A percentile compares a stretch with the other conserved stretches of the same genome.
These are phyloP conservation scores for Pichia sp. DNA, from an alignment of 1,139 yeast genomes.

Conservation along the genomic window DNA sequence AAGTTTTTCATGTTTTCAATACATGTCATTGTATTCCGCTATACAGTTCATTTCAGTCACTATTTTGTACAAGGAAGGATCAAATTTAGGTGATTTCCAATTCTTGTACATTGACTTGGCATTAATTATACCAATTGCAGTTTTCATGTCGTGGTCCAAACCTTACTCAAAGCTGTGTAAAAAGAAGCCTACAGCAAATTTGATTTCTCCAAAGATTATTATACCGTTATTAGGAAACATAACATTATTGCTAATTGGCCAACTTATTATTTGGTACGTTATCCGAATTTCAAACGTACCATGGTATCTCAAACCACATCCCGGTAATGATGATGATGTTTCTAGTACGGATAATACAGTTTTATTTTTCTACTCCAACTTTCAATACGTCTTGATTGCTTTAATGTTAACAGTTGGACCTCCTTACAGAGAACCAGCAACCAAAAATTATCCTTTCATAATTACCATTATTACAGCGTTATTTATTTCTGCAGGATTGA, in stretches of 20 bases:
- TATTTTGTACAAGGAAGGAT: slow-evolving; percentile 77
- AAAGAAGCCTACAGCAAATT: slow-evolving; percentile 89
- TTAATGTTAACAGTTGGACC: slow-evolving; percentile 82
- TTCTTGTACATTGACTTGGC: slow-evolving; percentile 88
- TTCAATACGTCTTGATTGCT: slow-evolving; percentile 84
- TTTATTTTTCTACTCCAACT: slow-evolving; percentile 70
- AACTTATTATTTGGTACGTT: slow-evolving; percentile 59
- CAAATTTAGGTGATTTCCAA: slow-evolving; percentile 96
- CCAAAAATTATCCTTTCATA: slow-evolving; percentile 63
- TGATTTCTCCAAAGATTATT: slow-evolving; percentile 81
- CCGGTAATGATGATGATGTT: slow-evolving; percentile 75
- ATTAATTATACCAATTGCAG: slow-evolving; percentile 86
- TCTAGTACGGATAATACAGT: slow-evolving; percentile 85
- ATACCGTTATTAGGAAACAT: slow-evolving; percentile 77
- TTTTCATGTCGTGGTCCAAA: slow-evolving; percentile 95
- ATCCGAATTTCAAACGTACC: slow-evolving; percentile 32
- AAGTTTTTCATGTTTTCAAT: slow-evolving; percentile 93
- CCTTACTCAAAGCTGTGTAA: slow-evolving; percentile 54
- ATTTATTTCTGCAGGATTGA: slow-evolving; percentile 39
- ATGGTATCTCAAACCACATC: slow-evolving; percentile 79
- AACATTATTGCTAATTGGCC: slow-evolving; percentile 50
- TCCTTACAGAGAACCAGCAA: slow-evolving; percentile 82
- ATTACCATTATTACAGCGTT: slow-evolving; percentile 46
- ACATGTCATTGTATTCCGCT: slow-evolving; percentile 95
- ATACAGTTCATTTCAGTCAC: slow-evolving; percentile 88